Base-by-base conservation (phyloP, 257 asterid genomes). In the Penstemon davidsonii region DNA sequence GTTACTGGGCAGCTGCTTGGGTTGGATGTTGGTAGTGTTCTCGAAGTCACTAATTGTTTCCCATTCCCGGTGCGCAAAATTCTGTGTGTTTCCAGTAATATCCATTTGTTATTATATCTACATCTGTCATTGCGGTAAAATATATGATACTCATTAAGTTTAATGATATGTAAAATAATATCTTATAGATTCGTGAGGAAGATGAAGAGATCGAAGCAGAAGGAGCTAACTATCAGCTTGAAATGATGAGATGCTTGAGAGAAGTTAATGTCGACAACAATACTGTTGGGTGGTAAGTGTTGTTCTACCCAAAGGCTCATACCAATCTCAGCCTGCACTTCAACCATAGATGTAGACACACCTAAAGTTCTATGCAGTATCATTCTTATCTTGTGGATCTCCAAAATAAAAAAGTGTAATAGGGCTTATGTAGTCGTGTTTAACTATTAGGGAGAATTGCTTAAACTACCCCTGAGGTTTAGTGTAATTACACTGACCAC, bases 261-360 rank as follows among this genome's bases (percentile, higher is more conserved):
- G 99, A 93, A 81, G 99, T 93, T 80, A 93, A 93, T 79, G 98
- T 93, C 19, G 98, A 93, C 84, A 93, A 93, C 81, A 90, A 93
- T 80, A 93, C 98, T 1, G 98, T 90, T 73, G 98, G 97, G 66
- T 93, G 97, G 97, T 90, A 67, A 84, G 88, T 65, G 6, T 25
- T 39, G 40, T 61, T 54, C 40, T 52, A 42, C 5, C 36, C 33
- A 25, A 25, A 25, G 33, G 33, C 2, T 25, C 33, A 25, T 25
- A 25, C 33, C 33, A 25, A 25, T 2, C 33, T 25, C 33, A 25
- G 2, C 1, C 33, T 25, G 33, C 33, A 25, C 33, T 25, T 25
- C 33, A 25, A 25, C 33, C 33, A 25, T 25, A 25, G 33, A 25
- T 25, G 33, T 25, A 25, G 33, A 25, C 33, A 1, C 33, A 25